phyloP scores from a whole-genome alignment of 1,284 basidiomycete species.

The Ceratobasidium sp. region DNA sequence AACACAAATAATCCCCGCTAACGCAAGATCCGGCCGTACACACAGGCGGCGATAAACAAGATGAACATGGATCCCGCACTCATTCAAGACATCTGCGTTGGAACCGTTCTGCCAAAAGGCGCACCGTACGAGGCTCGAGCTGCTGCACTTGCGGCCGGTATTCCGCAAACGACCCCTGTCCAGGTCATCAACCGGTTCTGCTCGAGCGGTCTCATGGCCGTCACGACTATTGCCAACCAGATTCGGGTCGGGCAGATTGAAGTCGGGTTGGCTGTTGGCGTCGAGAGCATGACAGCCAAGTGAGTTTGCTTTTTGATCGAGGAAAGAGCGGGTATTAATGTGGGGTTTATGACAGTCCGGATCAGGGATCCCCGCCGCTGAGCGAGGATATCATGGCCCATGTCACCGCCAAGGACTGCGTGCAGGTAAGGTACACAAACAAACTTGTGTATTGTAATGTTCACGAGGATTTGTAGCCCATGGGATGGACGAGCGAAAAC shows the following conservation, averaged over 20 bases:
- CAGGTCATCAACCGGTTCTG: constrained; percentile 83
- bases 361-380: constrained; percentile 53
- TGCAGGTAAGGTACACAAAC: constrained; percentile 61
- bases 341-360: constrained; percentile 64
- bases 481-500: constrained; percentile 90
- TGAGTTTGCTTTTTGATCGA: constrained; percentile 51
- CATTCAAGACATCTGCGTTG: constrained; percentile 82
- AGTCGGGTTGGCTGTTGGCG: constrained; percentile 82
- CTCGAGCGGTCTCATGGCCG: constrained; percentile 85
- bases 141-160: constrained; percentile 81
- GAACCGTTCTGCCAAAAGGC: constrained; percentile 65
- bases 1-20: not conserved
- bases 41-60: constrained; percentile 65
- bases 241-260: constrained; percentile 69
- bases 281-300: constrained; percentile 87
- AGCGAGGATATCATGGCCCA: constrained; percentile 60
- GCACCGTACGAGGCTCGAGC: constrained; percentile 75
- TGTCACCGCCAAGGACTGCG: constrained; percentile 67
- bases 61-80: constrained; percentile 71
- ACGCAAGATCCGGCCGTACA: constrained; percentile 15
- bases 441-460: constrained; percentile 43
- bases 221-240: constrained; percentile 79
- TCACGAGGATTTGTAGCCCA: constrained; percentile 58
- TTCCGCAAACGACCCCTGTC: constrained; percentile 77
- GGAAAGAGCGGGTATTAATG: not conserved